Base-by-base conservation (phyloP, 2,329 filamentous ascomycete genomes). In the Fulvia fulva region DNA sequence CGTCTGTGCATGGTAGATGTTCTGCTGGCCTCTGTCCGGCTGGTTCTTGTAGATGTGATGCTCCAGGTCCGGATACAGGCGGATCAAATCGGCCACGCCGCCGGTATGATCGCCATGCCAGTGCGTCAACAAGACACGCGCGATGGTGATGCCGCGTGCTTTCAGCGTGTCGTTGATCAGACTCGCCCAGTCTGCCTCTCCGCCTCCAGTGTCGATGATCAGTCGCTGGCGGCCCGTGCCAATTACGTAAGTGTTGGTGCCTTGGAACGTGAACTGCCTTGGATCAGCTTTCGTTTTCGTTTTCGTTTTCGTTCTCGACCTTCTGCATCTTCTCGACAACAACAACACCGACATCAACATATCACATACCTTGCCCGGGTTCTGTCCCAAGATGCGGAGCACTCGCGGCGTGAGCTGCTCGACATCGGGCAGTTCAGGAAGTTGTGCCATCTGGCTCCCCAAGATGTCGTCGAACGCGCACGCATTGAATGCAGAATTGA, bases 221-320 rank as follows among this genome's bases (percentile, higher is more conserved):
- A 97, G 81, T 11, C 93, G 86, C 6, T 77, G 75, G 5, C 78
- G 72, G 3, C 92, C 93, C 6, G 83, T 86, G 58, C 94, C 94
- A 59, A 99, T 70, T 19, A 99, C 82, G 74, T 99, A 99, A 32
- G 94, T 99, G 74, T 99, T 99, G 65, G 94, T 97, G 80, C 83
- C 84, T 81, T 87, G 84, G 19, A 87, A 71, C 0, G 83, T 83
- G 70, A 86, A 87, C n/a, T n/a, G n/a, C n/a, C n/a, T n/a, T n/a
- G n/a, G n/a, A n/a, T n/a, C n/a, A n/a, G n/a, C n/a, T n/a, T n/a
- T n/a, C n/a, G n/a, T n/a, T n/a, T n/a, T n/a, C n/a, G n/a, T n/a
- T n/a, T n/a, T n/a, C n/a, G n/a, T n/a, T n/a, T n/a, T n/a, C n/a
- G n/a, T n/a, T n/a, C n/a, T n/a, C n/a, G n/a, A n/a, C n/a, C n/a